Percentiles rank a stretch among this genome's conserved stretches.
phyloP scores from a whole-genome alignment of 2,329 filamentous ascomycete species.

The Cucurbitaria berberidis region DNA sequence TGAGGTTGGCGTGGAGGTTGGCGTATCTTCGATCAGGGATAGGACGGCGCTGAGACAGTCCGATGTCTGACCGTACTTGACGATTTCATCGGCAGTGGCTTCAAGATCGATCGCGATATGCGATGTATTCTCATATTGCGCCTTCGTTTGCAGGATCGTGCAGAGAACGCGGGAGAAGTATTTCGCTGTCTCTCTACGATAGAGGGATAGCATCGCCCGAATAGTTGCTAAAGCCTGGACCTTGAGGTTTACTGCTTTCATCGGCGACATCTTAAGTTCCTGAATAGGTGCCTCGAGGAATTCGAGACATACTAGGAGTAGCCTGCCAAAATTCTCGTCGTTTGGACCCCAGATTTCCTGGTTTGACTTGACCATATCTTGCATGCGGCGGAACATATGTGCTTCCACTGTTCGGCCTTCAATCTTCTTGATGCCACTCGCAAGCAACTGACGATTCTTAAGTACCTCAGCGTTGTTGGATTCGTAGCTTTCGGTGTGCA shows the following conservation, averaged over 20 bases:
- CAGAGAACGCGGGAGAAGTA: slow-evolving; percentile 73
- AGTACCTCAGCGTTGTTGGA: slow-evolving; percentile 49
- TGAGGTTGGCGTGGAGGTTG: slow-evolving; percentile 30
- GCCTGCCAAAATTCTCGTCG: slow-evolving; percentile 71
- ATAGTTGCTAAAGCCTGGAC: slow-evolving; percentile 76
- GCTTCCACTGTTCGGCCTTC: slow-evolving; percentile 75
- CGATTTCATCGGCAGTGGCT: slow-evolving; percentile 73
- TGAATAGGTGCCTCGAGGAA: slow-evolving; percentile 68
- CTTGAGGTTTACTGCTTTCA: slow-evolving; percentile 75
- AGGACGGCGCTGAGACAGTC: slow-evolving; percentile 55
- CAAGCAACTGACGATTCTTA: slow-evolving; percentile 64
- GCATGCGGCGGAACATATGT: slow-evolving; percentile 79
- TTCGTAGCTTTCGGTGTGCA: slow-evolving; percentile 40
- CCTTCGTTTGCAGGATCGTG: slow-evolving; percentile 69
- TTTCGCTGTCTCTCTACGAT: slow-evolving; percentile 68
- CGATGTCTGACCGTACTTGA: slow-evolving; percentile 67
- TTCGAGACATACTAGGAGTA: slow-evolving; percentile 71
- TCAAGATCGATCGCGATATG: slow-evolving; percentile 78
- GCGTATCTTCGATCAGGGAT: slow-evolving; percentile 42
- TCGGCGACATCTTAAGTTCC: slow-evolving; percentile 57
- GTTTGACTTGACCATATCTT: slow-evolving; percentile 73
- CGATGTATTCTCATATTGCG: slow-evolving; percentile 69
- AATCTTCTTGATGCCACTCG: slow-evolving; percentile 77
- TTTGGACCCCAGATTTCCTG: slow-evolving; percentile 67
- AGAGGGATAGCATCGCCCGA: slow-evolving; percentile 72